Evolutionary conservation across 2,329 filamentous ascomycete genomes (phyloP), one percentile per base, ranked within the genome.

Genomic region (Alternaria triticimaculans): DNA sequence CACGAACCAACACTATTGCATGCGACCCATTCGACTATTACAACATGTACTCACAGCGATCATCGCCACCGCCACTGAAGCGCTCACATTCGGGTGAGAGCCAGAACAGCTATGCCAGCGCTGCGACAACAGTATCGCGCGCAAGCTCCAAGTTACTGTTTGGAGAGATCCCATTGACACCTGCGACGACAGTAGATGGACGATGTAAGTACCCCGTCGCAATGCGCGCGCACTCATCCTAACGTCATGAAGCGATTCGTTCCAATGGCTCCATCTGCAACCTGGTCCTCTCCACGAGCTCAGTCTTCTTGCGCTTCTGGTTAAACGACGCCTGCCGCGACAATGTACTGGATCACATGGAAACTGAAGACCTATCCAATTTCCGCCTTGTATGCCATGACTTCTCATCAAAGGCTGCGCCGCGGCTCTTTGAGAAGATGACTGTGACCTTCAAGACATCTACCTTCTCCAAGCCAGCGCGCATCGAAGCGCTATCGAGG

Each of bases 401-500:
- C 71, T 91, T 89, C 81, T 90, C 89, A 78, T 88, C 90, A 69
- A 84, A 91, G 69, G 85, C 90, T 74, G 92, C 91, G 71, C 89
- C 87, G 76, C 83, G 85, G 60, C 85, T 93, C 72, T 94, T 94
- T 82, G 82, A 87, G 69, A 86, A 90, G 80, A 85, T 91, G 76
- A 85, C 87, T 75, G 80, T 93, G 75, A 92, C 88, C 71, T 94
- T 94, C 81, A 87, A 88, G 28, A 84, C 92, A 55, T 91, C 86
- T 74, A 90, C 90, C 62, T 94, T 97, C 77, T 94, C 92, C 55
- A 90, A 89, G 72, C 88, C 90, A 33, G 87, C 88, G 66, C 87
- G 91, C 55, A 85, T 96, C 69, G 88, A 91, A 64, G 92, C 93
- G 23, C 85, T 97, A 61, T 87, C 89, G 63, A 87, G 92, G 64